Evolutionary conservation across 2,329 filamentous ascomycete species (phyloP).

Genomic region (Nemania sp.): DNA sequence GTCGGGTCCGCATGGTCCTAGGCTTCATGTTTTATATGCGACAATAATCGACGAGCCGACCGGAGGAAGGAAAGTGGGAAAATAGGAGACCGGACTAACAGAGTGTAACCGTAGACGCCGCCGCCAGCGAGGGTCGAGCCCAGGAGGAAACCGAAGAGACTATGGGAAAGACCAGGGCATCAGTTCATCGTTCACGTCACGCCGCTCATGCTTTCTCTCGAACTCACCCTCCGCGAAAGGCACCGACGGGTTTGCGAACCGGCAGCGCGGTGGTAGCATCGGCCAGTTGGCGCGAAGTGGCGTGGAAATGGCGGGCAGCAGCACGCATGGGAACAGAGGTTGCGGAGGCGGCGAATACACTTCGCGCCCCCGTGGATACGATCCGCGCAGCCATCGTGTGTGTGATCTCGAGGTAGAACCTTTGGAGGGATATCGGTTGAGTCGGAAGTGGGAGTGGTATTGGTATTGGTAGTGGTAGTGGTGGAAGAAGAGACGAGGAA

Average conservation of each 20-base stretch:
- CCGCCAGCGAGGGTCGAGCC: conserved; percentile 79
- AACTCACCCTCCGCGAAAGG: conserved; percentile 65
- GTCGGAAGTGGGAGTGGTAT: not conserved
- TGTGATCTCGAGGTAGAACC: not conserved
- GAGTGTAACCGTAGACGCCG: conserved; percentile 87
- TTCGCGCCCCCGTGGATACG: conserved; percentile 46
- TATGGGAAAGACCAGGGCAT: conserved; percentile 43
- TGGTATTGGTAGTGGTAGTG: not conserved
- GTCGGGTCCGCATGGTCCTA: not conserved
- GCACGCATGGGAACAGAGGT: conserved; percentile 31
- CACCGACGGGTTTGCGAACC: conserved; percentile 62
- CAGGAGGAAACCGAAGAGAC: conserved; percentile 88
- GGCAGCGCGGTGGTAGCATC: conserved; percentile 54
- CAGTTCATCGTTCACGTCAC: not conserved
- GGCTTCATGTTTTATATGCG: not conserved
- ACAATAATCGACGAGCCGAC: not conserved
- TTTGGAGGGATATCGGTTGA: not conserved
- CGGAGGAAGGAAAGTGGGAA: not conserved
- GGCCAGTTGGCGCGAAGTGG: conserved; percentile 50
- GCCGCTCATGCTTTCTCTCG: not conserved
- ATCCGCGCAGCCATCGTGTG: conserved; percentile 54
- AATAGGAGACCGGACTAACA: conserved; percentile 46
- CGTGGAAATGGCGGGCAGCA: conserved; percentile 53
- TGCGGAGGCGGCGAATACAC: conserved; percentile 39
- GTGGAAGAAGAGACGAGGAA: not conserved